A percentile compares a stretch with the other conserved stretches of the same genome.
phyloP scores from a whole-genome alignment of 768 basidiomycete species.

The Dioszegia hungarica region DNA sequence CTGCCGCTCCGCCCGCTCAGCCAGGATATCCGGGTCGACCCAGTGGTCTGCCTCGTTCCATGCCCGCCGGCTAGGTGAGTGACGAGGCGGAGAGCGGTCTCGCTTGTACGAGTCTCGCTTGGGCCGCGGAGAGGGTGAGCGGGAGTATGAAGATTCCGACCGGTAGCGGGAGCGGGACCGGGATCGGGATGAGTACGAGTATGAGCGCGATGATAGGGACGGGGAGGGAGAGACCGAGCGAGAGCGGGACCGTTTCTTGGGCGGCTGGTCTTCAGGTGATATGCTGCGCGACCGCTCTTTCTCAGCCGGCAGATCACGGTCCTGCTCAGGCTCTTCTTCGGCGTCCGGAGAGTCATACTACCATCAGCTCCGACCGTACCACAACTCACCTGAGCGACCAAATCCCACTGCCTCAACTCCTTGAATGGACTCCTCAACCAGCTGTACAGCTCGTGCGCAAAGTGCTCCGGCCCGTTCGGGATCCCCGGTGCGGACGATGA shows the following conservation, averaged over 20 bases:
- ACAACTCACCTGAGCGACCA: constrained; percentile 64
- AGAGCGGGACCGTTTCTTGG: constrained; percentile 1
- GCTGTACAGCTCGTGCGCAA: constrained; percentile 87
- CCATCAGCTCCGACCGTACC: not conserved
- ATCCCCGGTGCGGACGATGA: constrained; percentile 53
- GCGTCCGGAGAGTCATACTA: constrained; percentile 36
- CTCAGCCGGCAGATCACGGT: not conserved
- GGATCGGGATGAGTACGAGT: constrained; percentile 5
- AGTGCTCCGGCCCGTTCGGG: constrained; percentile 77
- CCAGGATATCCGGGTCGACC: constrained; percentile 35
- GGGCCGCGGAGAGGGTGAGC: constrained; percentile 3
- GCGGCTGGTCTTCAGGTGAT: not conserved
- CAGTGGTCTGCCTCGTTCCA: constrained; percentile 37
- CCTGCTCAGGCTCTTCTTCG: not conserved
- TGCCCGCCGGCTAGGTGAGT: constrained; percentile 16
- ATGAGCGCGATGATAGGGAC: constrained; percentile 9
- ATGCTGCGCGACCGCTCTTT: not conserved
- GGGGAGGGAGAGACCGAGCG: constrained; percentile 12
- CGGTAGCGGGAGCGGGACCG: constrained; percentile 7
- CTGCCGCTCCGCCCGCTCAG: constrained; percentile 22
- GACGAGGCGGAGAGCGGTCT: constrained; percentile 32
- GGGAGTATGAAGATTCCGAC: constrained; percentile 6
- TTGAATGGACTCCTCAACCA: constrained; percentile 84
- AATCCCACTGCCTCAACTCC: constrained; percentile 77
- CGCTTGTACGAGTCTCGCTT: constrained; percentile 17